Percentiles rank a stretch among this genome's conserved stretches.
Conservation (phyloP, 2,329 filamentous ascomycete genomes). For the Aspergillus fructus region DNA sequence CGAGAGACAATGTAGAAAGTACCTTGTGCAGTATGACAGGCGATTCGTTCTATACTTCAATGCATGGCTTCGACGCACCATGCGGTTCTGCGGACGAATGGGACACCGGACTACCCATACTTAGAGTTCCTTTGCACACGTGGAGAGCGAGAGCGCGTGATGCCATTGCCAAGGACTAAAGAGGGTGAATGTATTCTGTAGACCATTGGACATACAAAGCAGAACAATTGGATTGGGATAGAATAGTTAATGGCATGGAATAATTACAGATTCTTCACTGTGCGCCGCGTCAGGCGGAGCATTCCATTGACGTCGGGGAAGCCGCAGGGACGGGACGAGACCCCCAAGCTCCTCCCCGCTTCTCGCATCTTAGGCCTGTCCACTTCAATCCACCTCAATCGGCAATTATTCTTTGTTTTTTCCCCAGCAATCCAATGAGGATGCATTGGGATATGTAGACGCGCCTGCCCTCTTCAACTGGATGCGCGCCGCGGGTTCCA, state of each 20-base stretch:
- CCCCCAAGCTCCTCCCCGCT: slow-evolving; percentile 4
- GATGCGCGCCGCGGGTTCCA: slow-evolving; percentile 1
- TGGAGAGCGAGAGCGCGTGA: slow-evolving; percentile 4
- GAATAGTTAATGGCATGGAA: background rate
- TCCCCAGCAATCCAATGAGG: background rate
- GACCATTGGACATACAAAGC: background rate
- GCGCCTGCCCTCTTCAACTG: slow-evolving; percentile 5
- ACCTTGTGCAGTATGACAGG: background rate
- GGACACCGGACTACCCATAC: background rate
- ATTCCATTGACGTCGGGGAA: background rate
- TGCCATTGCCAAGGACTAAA: background rate
- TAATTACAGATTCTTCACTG: background rate
- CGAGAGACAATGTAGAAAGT: background rate
- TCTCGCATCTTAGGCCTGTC: slow-evolving; percentile 1
- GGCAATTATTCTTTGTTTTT: background rate
- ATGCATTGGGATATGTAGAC: slow-evolving; percentile 8
- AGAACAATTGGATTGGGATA: background rate
- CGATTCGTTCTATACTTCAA: background rate
- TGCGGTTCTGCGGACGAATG: background rate
- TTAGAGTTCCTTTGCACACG: background rate
- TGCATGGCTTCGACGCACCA: background rate
- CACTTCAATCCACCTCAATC: background rate
- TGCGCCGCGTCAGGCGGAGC: slow-evolving; percentile 1
- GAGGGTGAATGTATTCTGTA: background rate
- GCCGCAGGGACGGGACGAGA: background rate